phyloP scores from a whole-genome alignment of 352 stramenopile genomes.

The Phytophthora kernoviae region DNA sequence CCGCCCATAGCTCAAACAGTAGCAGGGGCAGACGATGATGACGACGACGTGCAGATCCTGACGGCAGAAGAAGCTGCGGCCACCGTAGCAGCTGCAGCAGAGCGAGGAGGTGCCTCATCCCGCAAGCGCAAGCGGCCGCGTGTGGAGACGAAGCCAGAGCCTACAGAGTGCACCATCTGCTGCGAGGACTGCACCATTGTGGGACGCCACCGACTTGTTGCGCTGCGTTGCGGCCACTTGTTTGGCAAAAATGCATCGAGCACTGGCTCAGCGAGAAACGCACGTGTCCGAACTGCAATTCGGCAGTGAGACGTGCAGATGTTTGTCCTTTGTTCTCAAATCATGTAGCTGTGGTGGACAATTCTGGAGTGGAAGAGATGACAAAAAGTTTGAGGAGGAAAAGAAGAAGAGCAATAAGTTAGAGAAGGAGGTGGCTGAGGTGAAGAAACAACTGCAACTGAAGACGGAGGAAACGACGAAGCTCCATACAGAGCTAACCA shows the following conservation, averaged over 20 bases:
- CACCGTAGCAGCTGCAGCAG: slow-evolving; percentile 18
- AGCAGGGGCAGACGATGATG: slow-evolving; percentile 25
- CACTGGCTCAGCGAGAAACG: slow-evolving; percentile 65
- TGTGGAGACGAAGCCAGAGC: slow-evolving; percentile 43
- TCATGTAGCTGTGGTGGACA: slow-evolving; percentile 79
- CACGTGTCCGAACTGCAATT: slow-evolving; percentile 75
- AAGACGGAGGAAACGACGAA: slow-evolving; percentile 23
- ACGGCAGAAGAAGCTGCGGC: slow-evolving; percentile 24
- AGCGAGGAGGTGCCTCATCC: slow-evolving; percentile 5
- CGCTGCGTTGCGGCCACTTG: slow-evolving; percentile 76
- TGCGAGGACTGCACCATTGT: slow-evolving; percentile 67
- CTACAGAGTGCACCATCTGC: slow-evolving; percentile 80
- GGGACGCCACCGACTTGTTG: slow-evolving; percentile 69
- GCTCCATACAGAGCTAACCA: slow-evolving; percentile 28
- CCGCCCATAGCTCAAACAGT: too few relatives aligned
- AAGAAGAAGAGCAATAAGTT: slow-evolving; percentile 45
- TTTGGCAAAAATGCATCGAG: slow-evolving; percentile 81
- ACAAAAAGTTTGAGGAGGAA: slow-evolving; percentile 65
- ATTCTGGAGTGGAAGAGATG: slow-evolving; percentile 62
- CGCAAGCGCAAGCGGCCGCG: slow-evolving; percentile 37
- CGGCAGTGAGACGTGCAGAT: slow-evolving; percentile 49
- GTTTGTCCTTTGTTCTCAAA: slow-evolving; percentile 70
- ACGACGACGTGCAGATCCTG: slow-evolving; percentile 43
- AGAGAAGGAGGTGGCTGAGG: slow-evolving; percentile 50
- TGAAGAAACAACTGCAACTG: slow-evolving; percentile 47